Evolutionary conservation across 2,329 filamentous ascomycete genomes (phyloP).

Genomic region (Sarocladiaceae sp.): DNA sequence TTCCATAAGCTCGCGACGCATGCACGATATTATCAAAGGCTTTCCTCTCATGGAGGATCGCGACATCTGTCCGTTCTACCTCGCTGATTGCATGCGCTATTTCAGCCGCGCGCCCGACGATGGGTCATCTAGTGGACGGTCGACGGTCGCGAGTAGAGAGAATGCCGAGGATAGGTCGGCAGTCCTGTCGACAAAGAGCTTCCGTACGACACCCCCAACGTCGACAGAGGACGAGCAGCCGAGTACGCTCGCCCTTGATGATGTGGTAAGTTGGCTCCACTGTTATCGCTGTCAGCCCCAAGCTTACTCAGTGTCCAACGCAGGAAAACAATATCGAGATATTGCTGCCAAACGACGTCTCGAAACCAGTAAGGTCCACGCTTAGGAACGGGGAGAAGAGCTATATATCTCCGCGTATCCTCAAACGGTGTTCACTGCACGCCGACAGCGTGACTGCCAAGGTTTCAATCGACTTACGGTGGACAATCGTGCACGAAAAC

Average conservation of each 20-base stretch:
- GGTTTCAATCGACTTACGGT: neutral
- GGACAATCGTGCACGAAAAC: neutral
- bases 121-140: neutral
- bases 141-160: neutral
- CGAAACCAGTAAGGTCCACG: neutral
- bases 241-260: neutral
- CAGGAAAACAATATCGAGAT: neutral
- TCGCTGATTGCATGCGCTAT: neutral
- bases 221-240: neutral
- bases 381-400: neutral
- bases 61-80: neutral
- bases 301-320: neutral
- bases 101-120: neutral
- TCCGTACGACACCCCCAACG: neutral
- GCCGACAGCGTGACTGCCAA: neutral
- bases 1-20: neutral
- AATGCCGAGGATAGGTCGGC: neutral
- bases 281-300: neutral
- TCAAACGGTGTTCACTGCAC: neutral
- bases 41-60: neutral
- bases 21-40: neutral
- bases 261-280: neutral
- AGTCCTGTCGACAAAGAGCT: neutral
- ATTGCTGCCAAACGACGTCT: neutral
- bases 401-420: neutral